phyloP scores from a whole-genome alignment of 169 alveolate genomes.

The Cryptosporidium sp. region DNA sequence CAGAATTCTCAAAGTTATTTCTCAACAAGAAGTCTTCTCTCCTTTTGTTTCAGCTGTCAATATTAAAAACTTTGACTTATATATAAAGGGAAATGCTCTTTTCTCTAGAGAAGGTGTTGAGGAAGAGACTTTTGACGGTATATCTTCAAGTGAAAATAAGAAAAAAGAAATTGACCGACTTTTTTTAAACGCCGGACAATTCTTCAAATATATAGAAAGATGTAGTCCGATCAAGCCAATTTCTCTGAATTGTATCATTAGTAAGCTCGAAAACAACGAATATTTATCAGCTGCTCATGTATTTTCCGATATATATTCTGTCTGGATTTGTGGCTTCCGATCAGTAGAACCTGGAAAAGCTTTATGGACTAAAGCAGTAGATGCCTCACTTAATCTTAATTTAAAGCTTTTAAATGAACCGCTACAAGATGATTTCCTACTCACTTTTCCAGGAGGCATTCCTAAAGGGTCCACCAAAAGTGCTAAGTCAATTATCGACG shows the following conservation, averaged over 20 bases:
- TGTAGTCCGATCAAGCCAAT: conserved; percentile 56
- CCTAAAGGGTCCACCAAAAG: background rate
- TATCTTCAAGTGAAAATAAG: background rate
- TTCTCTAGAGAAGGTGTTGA: background rate
- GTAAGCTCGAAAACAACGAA: conserved; percentile 59
- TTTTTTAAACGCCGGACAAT: conserved; percentile 23
- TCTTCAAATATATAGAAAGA: conserved; percentile 8
- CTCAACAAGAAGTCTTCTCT: conserved; percentile 44
- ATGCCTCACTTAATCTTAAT: conserved; percentile 52
- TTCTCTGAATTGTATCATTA: conserved; percentile 30
- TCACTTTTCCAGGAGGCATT: conserved; percentile 35
- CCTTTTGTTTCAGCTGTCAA: conserved; percentile 52
- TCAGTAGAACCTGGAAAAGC: conserved; percentile 43
- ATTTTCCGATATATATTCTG: conserved; percentile 56
- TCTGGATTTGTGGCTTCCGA: conserved; percentile 72
- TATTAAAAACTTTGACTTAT: conserved; percentile 14
- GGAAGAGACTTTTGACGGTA: background rate
- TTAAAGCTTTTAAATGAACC: conserved; percentile 64
- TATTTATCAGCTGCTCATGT: conserved; percentile 55
- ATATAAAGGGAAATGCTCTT: conserved; percentile 18
- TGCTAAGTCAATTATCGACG: background rate
- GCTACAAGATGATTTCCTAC: conserved; percentile 45
- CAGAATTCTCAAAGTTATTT: conserved; percentile 53
- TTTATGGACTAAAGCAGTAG: conserved; percentile 60
- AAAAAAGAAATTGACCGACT: conserved; percentile 42